Evolutionary conservation across 129 eudicot species (phyloP).

Genomic region (Centella asiatica): DNA sequence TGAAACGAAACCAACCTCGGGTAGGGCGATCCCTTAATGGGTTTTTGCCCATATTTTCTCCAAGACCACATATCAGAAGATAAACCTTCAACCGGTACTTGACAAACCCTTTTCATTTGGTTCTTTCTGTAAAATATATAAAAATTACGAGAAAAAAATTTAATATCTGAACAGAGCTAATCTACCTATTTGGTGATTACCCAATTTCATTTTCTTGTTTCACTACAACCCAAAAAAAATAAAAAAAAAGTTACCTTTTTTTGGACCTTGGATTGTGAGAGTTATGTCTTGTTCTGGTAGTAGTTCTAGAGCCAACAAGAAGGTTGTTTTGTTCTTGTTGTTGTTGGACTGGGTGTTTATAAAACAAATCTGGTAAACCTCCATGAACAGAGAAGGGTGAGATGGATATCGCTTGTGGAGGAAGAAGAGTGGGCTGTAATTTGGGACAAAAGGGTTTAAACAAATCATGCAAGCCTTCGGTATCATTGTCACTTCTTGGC

Average conservation of each 20-base stretch:
- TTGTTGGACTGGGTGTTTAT: constrained; percentile 15
- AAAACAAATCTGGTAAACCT: constrained; percentile 42
- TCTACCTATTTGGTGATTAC: no score
- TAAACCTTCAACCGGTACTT: constrained; percentile 86
- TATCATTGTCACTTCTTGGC: constrained; percentile 23
- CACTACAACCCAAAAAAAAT: constrained; percentile 4
- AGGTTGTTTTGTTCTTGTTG: constrained; percentile 18
- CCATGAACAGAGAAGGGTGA: constrained; percentile 62
- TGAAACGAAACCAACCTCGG: constrained; percentile 50
- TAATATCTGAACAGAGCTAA: constrained; percentile 4
- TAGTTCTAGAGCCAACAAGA: constrained; percentile 22
- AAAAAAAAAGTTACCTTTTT: constrained; percentile 49
- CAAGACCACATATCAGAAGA: constrained; percentile 96
- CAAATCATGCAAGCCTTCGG: constrained; percentile 51
- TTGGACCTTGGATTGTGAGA: constrained; percentile 60
- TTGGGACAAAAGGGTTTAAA: constrained; percentile 53
- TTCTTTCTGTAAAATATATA: constrained; percentile 48
- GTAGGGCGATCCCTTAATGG: constrained; percentile 97
- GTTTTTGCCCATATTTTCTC: constrained; percentile 98
- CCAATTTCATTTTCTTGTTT: background rate
- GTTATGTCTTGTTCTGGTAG: constrained; percentile 7
- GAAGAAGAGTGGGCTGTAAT: no score
- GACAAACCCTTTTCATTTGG: constrained; percentile 69
- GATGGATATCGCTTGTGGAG: constrained; percentile 28
- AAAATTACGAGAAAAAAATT: no score